These are phyloP conservation scores for Lyophyllum atratum DNA, from an alignment of 768 basidiomycete species.

Conservation along the genomic window DNA sequence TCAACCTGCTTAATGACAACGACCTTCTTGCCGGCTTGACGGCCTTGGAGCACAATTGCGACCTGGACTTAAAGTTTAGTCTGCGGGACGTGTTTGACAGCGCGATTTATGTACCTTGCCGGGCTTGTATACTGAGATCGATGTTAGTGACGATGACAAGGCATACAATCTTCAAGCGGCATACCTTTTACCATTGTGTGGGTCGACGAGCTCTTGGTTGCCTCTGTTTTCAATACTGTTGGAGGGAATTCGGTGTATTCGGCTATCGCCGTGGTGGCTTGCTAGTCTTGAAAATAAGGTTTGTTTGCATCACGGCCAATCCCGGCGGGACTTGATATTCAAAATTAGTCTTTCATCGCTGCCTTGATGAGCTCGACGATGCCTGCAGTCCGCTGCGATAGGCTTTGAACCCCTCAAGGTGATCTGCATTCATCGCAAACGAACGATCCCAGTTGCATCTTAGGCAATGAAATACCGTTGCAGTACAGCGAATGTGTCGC, in stretches of 20 bases:
- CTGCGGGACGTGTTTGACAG: background rate
- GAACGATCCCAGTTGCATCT: too few relatives aligned
- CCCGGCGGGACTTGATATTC: too few relatives aligned
- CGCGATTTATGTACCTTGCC: slow-evolving; percentile 68
- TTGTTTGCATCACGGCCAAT: slow-evolving; percentile 10
- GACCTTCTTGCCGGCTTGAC: slow-evolving; percentile 99
- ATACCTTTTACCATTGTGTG: slow-evolving; percentile 64
- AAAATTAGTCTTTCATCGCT: too few relatives aligned
- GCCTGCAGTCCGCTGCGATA: too few relatives aligned
- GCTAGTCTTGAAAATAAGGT: slow-evolving; percentile 39
- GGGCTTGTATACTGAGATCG: slow-evolving; percentile 80
- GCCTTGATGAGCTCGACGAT: too few relatives aligned
- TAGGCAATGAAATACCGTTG: background rate
- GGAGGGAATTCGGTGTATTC: slow-evolving; percentile 26
- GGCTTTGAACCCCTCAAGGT: too few relatives aligned
- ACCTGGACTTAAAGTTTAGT: slow-evolving; percentile 49
- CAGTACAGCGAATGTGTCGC: too few relatives aligned
- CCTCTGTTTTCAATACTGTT: slow-evolving; percentile 29
- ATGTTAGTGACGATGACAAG: slow-evolving; percentile 15
- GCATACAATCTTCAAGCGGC: slow-evolving; percentile 16
- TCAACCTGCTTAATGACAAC: slow-evolving; percentile 98
- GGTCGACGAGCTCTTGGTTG: slow-evolving; percentile 46
- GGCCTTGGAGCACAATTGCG: slow-evolving; percentile 96
- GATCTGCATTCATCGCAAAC: too few relatives aligned
- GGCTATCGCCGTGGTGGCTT: slow-evolving; percentile 47